Evolutionary conservation across 164 flowering plant genomes (phyloP).

Genomic region (Umbellularia californica): DNA sequence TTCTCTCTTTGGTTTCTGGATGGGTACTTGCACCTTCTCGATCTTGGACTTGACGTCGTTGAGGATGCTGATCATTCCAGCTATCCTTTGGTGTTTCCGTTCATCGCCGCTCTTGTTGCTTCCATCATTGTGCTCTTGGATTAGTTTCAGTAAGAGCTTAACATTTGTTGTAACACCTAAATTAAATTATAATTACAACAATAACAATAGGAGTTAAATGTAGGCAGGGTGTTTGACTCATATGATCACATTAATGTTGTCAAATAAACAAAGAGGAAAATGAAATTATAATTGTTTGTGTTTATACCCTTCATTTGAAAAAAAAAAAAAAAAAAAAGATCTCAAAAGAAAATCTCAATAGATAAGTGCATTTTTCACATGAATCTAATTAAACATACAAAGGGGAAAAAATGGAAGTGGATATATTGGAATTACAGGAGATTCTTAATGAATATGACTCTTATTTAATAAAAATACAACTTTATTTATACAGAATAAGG

Average conservation of each 20-base stretch:
- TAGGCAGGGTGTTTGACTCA: no score
- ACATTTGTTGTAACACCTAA: slow-evolving; percentile 56
- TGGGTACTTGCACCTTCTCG: slow-evolving; percentile 35
- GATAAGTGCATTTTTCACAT: not conserved
- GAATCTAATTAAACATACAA: no score
- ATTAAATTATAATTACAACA: not conserved
- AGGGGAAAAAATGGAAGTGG: not conserved
- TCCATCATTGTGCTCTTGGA: slow-evolving; percentile 61
- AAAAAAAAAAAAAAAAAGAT: not conserved
- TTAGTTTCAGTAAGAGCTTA: slow-evolving; percentile 50
- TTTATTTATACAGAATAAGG: no score
- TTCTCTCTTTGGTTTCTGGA: slow-evolving; percentile 11
- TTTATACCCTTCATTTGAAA: not conserved
- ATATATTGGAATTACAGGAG: not conserved
- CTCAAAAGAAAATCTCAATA: not conserved
- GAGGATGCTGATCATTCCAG: slow-evolving; percentile 59
- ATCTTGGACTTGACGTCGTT: slow-evolving; percentile 53
- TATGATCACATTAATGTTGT: not conserved
- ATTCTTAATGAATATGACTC: not conserved
- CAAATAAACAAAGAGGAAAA: not conserved
- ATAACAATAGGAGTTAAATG: not conserved
- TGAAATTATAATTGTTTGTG: not conserved
- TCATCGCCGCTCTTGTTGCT: slow-evolving; percentile 30
- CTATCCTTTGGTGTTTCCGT: slow-evolving; percentile 40
- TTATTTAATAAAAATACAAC: not conserved